Evolutionary conservation across 495 filamentous ascomycete species (phyloP), one percentile per base, ranked within the genome.

Genomic region (Trichoderma parareesei): DNA sequence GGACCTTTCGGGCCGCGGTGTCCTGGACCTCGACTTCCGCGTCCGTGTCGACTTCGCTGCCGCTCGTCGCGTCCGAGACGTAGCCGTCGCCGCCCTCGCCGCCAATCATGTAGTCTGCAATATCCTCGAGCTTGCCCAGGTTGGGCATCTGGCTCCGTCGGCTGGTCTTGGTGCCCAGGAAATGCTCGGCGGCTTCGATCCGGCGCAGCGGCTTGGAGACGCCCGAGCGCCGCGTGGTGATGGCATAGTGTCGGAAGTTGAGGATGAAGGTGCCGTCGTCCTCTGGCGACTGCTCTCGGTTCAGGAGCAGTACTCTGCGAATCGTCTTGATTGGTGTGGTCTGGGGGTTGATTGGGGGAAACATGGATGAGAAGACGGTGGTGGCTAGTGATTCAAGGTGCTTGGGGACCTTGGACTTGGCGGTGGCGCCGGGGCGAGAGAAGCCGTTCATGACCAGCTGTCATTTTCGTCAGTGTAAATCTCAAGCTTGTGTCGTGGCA

Each of bases 381-480:
- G 92, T 98, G 2, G 90, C 86, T n/a, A 99, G 87, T 33, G 86
- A 85, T 75, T 99, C 95, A 70, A 98, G 89, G 66, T 96, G 92
- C 69, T 90, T 92, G 18, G 89, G 88, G 18, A 90, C 82, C 55
- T 77, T 75, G 35, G 83, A 76, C 33, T 83, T 86, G 18, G 87
- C 81, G 60, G 89, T 85, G n/a, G 87, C 79, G 63, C 81, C 74
- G 38, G 90, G 82, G 2, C 85, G 88, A 42, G 82, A 84, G 76
- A 99, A 97, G 73, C 97, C 96, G 78, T 99, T 99, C 94, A 98
- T 97, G 64, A 98, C 95, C 18, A 98, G 83, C 85, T 88, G 61
- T 27, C 2, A n/a, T 57, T 68, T 38, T 42, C 64, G 37, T 63
- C 44, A 62, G 63, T 69, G 71, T 70, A 71, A 0, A 20, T n/a